Percentiles rank a stretch among this genome's conserved stretches.
These are phyloP conservation scores for Cercospora sp. DNA, from an alignment of 2,329 filamentous ascomycete species.

Conservation along the genomic window DNA sequence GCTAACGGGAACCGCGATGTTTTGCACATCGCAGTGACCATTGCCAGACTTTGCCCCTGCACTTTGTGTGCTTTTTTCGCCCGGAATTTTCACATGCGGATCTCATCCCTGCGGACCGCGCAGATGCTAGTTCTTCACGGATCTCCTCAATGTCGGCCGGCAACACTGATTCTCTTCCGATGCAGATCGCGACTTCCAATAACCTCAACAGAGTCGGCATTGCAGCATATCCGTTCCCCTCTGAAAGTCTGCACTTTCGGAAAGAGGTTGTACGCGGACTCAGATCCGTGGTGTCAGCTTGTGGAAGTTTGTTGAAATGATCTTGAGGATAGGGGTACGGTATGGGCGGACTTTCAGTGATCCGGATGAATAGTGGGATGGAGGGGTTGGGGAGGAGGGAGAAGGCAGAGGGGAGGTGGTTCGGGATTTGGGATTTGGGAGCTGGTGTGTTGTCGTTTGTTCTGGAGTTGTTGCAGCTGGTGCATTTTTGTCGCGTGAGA, in stretches of 20 bases:
- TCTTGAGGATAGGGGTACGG: no score
- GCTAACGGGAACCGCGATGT: neutral
- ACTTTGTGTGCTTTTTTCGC: neutral
- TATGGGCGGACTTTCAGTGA: no score
- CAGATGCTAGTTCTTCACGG: neutral
- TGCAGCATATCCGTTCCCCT: neutral
- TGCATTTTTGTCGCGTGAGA: no score
- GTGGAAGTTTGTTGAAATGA: neutral
- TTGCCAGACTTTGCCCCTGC: neutral
- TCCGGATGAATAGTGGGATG: no score
- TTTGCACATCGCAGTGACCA: no score
- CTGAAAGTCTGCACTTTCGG: neutral
- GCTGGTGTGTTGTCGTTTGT: no score
- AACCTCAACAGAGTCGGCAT: neutral
- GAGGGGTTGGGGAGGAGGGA: no score
- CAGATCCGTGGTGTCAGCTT: neutral
- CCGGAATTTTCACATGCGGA: neutral
- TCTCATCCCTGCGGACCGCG: neutral
- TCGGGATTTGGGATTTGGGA: no score
- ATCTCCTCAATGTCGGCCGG: neutral
- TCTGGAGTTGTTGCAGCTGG: no score
- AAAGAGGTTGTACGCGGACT: neutral
- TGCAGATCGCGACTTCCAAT: neutral
- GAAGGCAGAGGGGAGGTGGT: no score
- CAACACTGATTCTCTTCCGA: neutral